Base-by-base conservation (phyloP, 805 yeast species). In the Lachancea sp. region DNA sequence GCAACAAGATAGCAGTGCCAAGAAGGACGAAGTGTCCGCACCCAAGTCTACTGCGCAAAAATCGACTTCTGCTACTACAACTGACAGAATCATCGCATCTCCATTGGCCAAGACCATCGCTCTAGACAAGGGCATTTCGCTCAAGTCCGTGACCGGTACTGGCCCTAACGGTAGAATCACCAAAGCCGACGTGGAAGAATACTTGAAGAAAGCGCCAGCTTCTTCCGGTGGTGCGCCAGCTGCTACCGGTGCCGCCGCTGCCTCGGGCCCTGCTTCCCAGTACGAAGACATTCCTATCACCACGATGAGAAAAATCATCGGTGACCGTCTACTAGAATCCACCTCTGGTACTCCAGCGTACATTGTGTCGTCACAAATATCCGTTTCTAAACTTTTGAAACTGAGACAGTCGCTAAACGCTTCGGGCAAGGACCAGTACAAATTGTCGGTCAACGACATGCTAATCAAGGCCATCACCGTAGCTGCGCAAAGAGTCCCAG, bases 81-180 rank as follows among this genome's bases (percentile, higher is more conserved):
- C 75, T 43, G 84, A 74, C 56, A 79, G 96, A 70, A 83, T 93
- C 65, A 66, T 87, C 55, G 98, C 98, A 37, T 90, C 98, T 50
- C 99, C 99, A 48, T 73, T 85, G 54, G 99, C 99, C 49, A 91
- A 91, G 76, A 81, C 80, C 54, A 73, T 93, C 52, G 99, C 99
- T 49, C 74, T 90, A 55, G 96, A 91, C 68, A 79, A 82, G 67
- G 99, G 98, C 59, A 74, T 91, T 60, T 76, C 95, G 36, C 78
- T 91, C 61, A 87, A 85, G 72, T 79, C 79, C 58, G 73, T 93
- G 62, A 79, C 79, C 67, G 98, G 98, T 62, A 70, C 96, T 36
- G 99, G 99, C 57, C 98, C 98, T 63, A 75, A 76, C 60, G 98
- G 98, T 56, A 86, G 99, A 74, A 87, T 93, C 65, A 75, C 86